Base-by-base conservation (phyloP, 202 grass and related monocot genomes). In the Carex arenaria region DNA sequence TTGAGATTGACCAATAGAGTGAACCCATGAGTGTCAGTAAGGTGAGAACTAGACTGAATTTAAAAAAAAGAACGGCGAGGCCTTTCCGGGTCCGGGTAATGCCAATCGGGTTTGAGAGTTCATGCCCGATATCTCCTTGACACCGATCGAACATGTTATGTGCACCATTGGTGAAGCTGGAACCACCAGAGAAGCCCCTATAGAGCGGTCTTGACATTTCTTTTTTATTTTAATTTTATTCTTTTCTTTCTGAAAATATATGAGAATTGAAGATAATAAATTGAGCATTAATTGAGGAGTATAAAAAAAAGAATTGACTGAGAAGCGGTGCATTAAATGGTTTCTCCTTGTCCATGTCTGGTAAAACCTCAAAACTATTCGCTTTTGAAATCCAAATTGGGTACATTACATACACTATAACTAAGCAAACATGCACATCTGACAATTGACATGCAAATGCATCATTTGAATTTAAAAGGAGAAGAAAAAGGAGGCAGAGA, bases 191-290 rank as follows among this genome's bases (percentile, higher is more conserved):
- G 59, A 75, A 14, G 19, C 92, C 92, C 45, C 94, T 78, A 76
- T 94, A 88, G 67, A 93, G 94, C 85, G 94, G 68, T 72, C 92
- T 89, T 86, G 94, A 87, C 94, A 94, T 97, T 32, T 14, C 51
- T 13, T 31, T 38, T 40, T 40, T 40, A 40, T n/a, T 10, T 47
- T 7, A 2, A 51, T 51, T 75, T 55, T 1, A 8, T 75, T 75
- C 55, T 14, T 30, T 75, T 75, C 23, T 31, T 53, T 28, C 52
- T 77, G 51, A 26, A 55, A 72, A 51, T 18, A 22, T 57, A 55
- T 8, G n/a, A 30, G 71, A 53, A 74, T 54, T 74, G 20, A 74
- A 54, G 45, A 75, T 56, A 22, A 57, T 56, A 70, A 70, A 45
- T 10, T 56, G 23, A 34, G 51, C 72, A 77, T 77, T 77, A 77